Base-by-base conservation (phyloP, 768 basidiomycete genomes). In the Suillus brevipes region DNA sequence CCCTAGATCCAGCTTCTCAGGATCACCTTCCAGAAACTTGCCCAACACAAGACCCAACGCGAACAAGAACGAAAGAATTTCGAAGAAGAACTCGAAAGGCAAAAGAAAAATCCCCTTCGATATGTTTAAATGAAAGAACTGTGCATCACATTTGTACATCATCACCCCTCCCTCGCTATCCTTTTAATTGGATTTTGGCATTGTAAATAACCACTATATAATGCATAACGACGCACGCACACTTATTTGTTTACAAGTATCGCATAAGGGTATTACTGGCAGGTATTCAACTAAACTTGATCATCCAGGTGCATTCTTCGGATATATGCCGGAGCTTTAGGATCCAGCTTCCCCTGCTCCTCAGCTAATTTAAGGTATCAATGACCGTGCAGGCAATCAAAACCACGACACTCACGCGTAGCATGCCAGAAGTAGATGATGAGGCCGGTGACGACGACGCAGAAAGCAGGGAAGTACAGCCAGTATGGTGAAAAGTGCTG, bases 341-440 rank as follows among this genome's bases (percentile, higher is more conserved):
- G 86, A 68, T 89, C 77, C 52, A 87, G 69, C 61, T 83, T 81
- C 38, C 90, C 91, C 75, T 92, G 90, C 64, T 88, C 87, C 71
- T 92, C 91, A 61, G 89, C 90, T 91, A 70, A 8, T 69, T 16
- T 63, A 57, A 10, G 42, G 14, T 3, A 61, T 72, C 23, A 75
- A 60, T 43, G 12, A 38, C 57, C 20, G 23, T 16, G 23, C 10
- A 25, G 10, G 58, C 37, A 61, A 34, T 34, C 18, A 59, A 6
- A 42, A 20, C 43, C 40, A 58, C 60, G 42, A 25, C 3, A 83
- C 92, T 71, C 79, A 94, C 92, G 93, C 42, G 89, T 88, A 8
- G 89, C 85, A 74, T 84, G 80, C 92, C 94, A 95, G 80, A 95
- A 95, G 78, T 95, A 95, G 43, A 89, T 84, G 70, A 95, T 79